Conservation (phyloP, 1,284 basidiomycete species). For the Rhodotorula mucilaginosa region DNA sequence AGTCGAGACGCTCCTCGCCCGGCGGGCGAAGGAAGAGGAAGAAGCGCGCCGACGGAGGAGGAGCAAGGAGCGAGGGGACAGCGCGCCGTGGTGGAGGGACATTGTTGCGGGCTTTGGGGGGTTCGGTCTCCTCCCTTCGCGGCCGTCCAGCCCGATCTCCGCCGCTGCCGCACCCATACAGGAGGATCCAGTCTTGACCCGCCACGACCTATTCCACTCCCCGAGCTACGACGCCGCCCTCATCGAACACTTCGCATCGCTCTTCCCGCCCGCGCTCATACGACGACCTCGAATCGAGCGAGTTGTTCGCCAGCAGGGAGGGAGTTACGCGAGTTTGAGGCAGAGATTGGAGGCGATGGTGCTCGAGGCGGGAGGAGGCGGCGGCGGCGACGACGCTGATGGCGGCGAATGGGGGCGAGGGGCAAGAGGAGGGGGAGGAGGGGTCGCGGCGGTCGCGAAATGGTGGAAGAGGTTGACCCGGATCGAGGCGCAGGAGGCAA, state of each 20-base stretch:
- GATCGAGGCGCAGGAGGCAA: background rate
- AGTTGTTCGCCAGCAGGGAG: background rate
- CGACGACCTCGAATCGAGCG: background rate
- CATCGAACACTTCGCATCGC: background rate
- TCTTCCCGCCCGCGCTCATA: background rate
- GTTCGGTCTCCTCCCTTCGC: too few species aligned
- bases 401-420: background rate
- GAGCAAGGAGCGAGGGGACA: background rate
- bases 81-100: background rate
- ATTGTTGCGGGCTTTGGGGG: background rate
- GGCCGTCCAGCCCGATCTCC: too few species aligned
- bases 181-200: background rate
- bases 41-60: background rate
- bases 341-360: conserved; percentile 2
- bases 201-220: conserved; percentile 19
- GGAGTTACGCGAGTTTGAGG: conserved; percentile 6
- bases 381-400: background rate
- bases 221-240: conserved; percentile 4
- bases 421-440: background rate
- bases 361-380: background rate
- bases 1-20: conserved; percentile 7
- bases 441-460: background rate
- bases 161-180: background rate
- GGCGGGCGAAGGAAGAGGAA: background rate
- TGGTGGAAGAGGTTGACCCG: background rate